Base-by-base conservation (phyloP, 176 grass and related monocot genomes). In the Musa itinerans region DNA sequence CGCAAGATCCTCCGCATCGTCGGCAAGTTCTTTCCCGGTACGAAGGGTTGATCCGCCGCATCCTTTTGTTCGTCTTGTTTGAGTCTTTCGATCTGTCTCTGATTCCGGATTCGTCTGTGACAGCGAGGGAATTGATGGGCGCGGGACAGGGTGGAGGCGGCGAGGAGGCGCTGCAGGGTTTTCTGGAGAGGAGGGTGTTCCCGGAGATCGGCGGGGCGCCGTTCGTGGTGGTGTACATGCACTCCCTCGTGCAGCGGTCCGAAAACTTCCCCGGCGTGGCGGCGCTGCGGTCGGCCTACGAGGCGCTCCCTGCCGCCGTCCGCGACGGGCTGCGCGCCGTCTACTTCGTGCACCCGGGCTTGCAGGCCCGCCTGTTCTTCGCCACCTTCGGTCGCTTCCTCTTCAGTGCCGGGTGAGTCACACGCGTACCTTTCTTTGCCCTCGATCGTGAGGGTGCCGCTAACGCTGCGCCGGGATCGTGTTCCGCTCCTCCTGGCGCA, bases 281-380 rank as follows among this genome's bases (percentile, higher is more conserved):
- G 50, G 79, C 81, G 26, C 58, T 97, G 80, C 90, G 88, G 24
- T 81, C 61, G 13, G 90, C 82, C 2, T 86, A 90, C 81, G 94
- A 91, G 81, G 65, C 71, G 9, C 49, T 97, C 74, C 86, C 88
- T 14, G 69, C 81, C 19, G 48, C 0, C 2, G 80, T 82, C 57
- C 76, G 52, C 76, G 86, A 80, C 21, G 67, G 78, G 48, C 85
- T 93, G 54, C 83, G 78, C 65, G 90, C 77, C 71, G 77, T 97
- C 23, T 97, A 93, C 84, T 97, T 97, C 88, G 51, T 97, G 14
- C 94, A 97, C 86, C 94, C 94, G 2, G 82, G 88, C 6, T 52
- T 97, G 75, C 94, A 93, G 78, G 73, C 94, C 67, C 84, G 94
- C n/a, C 81, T 93, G 82, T 97, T 97, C 85, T 93, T 91, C 77